Percentiles rank a stretch among this genome's conserved stretches.
phyloP scores from a whole-genome alignment of 495 filamentous ascomycete genomes.

The Trypethelium eluteriae region DNA sequence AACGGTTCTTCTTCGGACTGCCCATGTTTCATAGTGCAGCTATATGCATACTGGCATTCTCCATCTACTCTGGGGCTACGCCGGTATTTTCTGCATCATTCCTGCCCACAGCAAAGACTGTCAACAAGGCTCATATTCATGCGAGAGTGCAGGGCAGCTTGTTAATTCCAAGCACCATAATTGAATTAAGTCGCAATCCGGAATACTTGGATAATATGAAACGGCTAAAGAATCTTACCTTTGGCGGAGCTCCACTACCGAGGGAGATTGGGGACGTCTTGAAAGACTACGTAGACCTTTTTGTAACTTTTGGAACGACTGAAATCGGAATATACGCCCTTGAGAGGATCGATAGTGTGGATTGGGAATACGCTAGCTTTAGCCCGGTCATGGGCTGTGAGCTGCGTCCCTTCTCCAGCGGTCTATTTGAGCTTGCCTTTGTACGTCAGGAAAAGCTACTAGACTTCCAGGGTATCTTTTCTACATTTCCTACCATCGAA shows the following conservation, averaged over 20 bases:
- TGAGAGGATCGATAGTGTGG: neutral
- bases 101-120: neutral
- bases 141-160: neutral
- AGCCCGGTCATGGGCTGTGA: conserved; percentile 2
- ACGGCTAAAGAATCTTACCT: neutral
- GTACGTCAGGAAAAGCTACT: neutral
- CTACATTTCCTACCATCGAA: neutral
- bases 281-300: neutral
- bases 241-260: conserved; percentile 1
- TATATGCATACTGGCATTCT: neutral
- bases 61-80: neutral
- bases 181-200: neutral
- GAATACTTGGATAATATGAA: conserved; percentile 1
- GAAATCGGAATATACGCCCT: neutral
- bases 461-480: neutral
- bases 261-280: neutral
- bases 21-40: neutral
- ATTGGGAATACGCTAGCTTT: conserved; percentile 4
- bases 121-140: conserved; percentile 5
- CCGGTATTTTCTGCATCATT: neutral
- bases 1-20: neutral
- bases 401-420: neutral
- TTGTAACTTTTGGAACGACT: neutral
- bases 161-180: neutral
- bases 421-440: neutral